Base-by-base conservation (phyloP, 306 rosid species). In the Ammopiptanthus mongolicus region DNA sequence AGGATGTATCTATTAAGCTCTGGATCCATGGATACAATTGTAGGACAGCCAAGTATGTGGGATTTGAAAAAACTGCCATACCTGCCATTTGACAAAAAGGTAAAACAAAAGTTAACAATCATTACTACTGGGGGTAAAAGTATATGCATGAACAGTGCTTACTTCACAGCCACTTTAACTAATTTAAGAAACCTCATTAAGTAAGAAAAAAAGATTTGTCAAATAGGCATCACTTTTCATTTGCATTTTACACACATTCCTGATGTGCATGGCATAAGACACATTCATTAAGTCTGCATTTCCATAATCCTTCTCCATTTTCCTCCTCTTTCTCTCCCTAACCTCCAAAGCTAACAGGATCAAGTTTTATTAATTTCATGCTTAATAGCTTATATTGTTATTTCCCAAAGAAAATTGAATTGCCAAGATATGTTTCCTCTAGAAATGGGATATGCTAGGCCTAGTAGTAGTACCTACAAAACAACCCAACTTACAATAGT, bases 21-120 rank as follows among this genome's bases (percentile, higher is more conserved):
- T 62, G 99, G 86, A 90, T 96, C 99, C 98, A 96, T 92, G 2
- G 97, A 96, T 52, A 96, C 98, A 47, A 89, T 87, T 47, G 98
- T 96, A 65, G 99, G 99, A 84, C 98, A 90, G 10, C 99, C 99
- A 63, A 96, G 82, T 73, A 96, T 84, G 86, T 96, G 99, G 47
- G 99, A 92, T 78, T 96, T 96, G 92, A 96, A 96, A 77, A 96
- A 86, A 80, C 91, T 86, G 55, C 99, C 99, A 80, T 87, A 96
- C 92, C 99, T 92, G 89, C 77, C 51, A 78, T 33, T 64, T 52
- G 3, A 56, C 47, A 67, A 64, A 58, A 65, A 55, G 53, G 61
- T 51, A 58, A 76, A 68, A 55, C 8, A 72, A 83, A 46, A 42
- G 31, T 58, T 69, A 74, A 74, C 74, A 64, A 75, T 75, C 19